Evolutionary conservation across 2,329 filamentous ascomycete genomes (phyloP), one percentile per base, ranked within the genome.

Genomic region (Tolypocladium tropicale): DNA sequence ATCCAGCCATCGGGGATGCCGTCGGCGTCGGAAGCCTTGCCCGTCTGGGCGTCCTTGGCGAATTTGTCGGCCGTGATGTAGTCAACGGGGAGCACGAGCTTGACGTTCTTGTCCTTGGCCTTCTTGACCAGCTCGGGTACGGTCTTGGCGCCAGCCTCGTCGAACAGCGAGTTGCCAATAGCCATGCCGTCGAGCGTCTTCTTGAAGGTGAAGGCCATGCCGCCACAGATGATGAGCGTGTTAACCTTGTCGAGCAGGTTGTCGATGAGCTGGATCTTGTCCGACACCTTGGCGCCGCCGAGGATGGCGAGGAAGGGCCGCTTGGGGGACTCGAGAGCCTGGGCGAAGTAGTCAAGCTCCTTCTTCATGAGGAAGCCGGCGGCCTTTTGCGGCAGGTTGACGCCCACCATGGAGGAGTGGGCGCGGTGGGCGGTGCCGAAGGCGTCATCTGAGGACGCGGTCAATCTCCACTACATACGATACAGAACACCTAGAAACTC

Each of bases 171-270:
- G 78, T 85, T 85, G 59, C 94, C 94, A 64, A 99, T 99, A 74
- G 86, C 82, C 68, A 97, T 86, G 71, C 83, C 80, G 76, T 96
- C 84, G 56, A 97, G 83, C n/a, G 90, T 93, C 84, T 99, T 99
- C 84, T 97, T 97, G 84, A 99, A 99, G 67, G 94, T 99, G 80
- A 97, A 99, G 61, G 94, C 92, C 94, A 99, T 99, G 67, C 81
- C 94, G 71, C 94, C 94, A 73, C 93, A 96, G 76, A 99, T 88
- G 76, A 99, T 88, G 63, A 99, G 83, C 73, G 87, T 94, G 83
- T 99, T 84, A 74, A 99, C 92, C 84, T 99, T 97, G 76, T 91
- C 89, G 64, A 99, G 87, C 63, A 99, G 82, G 82, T 99, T 99
- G 79, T 99, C 92, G 71, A 99, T 97, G 67, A 99, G 83, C 81